Base-by-base conservation (phyloP, 2,329 filamentous ascomycete species). In the Aspergillus terreus region DNA sequence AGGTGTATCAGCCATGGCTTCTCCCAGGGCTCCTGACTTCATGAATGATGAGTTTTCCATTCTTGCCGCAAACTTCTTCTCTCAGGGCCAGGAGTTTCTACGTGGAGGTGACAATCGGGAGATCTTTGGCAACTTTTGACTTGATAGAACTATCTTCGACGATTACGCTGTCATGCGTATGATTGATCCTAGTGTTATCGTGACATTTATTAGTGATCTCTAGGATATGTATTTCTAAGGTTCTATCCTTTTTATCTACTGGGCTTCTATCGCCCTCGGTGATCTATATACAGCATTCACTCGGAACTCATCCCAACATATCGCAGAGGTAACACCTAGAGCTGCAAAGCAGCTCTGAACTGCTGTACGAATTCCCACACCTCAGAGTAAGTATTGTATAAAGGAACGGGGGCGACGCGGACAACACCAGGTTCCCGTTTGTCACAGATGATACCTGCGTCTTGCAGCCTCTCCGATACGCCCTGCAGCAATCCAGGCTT, bases 381-480 rank as follows among this genome's bases (percentile, higher is more conserved):
- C 64, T 95, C 90, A 53, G 79, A 78, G 66, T 87, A 95, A 1
- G 81, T 84, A 64, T 92, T 92, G 70, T 95, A 95, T 58, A 95
- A 69, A 3, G 91, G 90, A 44, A 86, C 85, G 1, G 91, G 90
- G 1, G 90, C 89, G 0, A 94, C 84, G 2, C 90, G 78, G 33
- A 96, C 85, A 15, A 95, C 90, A 65, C 90, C 85, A 1, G 91
- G 90, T 70, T 88, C 88, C 51, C 90, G 77, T 78, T 92, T 88
- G 64, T 95, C 91, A 44, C 87, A 85, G 3, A 94, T 80, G 2
- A 94, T 85, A 1, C 86, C 87, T 0, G 81, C 80, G n/a, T 82
- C 77, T 59, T 88, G 83, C 42, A 95, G 69, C 33, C 78, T 80
- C 35, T 76, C 72, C 49, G 82, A 79, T 3, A 95, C 83, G 6